These are phyloP conservation scores for Penicillium aurantiogriseum DNA, from an alignment of 2,329 filamentous ascomycete genomes.

Conservation along the genomic window DNA sequence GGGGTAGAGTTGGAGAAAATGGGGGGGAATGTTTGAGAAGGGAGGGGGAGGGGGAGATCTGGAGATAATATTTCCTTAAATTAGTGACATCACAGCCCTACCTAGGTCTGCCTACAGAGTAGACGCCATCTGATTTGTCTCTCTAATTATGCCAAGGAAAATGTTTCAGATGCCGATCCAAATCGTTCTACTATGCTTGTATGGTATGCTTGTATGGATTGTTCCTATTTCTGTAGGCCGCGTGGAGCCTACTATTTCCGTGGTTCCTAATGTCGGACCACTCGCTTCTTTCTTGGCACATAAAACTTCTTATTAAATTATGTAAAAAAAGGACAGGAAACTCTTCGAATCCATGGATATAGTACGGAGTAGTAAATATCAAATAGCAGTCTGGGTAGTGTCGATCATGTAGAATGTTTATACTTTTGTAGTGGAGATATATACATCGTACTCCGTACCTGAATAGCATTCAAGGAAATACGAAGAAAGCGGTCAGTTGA, in stretches of 20 bases:
- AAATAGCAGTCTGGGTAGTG: not conserved
- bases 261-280: not conserved
- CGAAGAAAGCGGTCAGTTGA: too few species aligned
- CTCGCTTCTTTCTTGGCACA: not conserved
- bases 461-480: too few species aligned
- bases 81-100: slow-evolving; percentile 17
- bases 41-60: not conserved
- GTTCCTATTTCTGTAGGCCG: not conserved
- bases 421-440: not conserved
- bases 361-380: not conserved
- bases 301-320: not conserved
- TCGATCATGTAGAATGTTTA: not conserved
- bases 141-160: not conserved
- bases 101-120: slow-evolving; percentile 1
- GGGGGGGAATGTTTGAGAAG: not conserved
- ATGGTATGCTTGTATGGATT: not conserved
- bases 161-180: not conserved
- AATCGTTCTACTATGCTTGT: not conserved
- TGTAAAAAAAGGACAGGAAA: not conserved
- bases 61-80: not conserved
- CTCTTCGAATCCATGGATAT: not conserved
- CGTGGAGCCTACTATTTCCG: slow-evolving; percentile 4
- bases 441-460: too few species aligned
- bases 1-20: slow-evolving; percentile 2
- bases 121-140: not conserved